These are phyloP conservation scores for Torulaspora maleeae DNA, from an alignment of 805 yeast species.

Conservation along the genomic window DNA sequence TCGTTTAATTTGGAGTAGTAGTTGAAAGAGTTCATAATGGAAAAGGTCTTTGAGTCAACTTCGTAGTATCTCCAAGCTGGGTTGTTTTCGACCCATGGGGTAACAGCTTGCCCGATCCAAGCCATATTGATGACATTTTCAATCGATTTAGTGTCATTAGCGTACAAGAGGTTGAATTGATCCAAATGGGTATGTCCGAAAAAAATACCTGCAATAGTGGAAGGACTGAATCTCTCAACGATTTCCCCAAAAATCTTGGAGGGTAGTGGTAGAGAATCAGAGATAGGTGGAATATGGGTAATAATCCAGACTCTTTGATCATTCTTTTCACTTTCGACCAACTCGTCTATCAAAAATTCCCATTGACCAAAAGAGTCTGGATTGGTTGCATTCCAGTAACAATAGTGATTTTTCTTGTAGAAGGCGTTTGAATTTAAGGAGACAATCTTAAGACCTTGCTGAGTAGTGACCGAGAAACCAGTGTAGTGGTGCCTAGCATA, in stretches of 20 bases:
- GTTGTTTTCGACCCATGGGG: conserved; percentile 55
- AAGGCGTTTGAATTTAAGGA: conserved; percentile 64
- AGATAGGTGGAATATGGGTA: conserved; percentile 59
- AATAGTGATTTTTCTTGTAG: conserved; percentile 59
- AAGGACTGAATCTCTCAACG: conserved; percentile 62
- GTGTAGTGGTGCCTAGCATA: conserved; percentile 49
- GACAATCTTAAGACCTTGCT: conserved; percentile 54
- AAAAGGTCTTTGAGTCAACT: conserved; percentile 57
- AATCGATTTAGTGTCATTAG: conserved; percentile 39
- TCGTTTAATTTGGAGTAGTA: conserved; percentile 57
- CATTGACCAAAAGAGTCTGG: conserved; percentile 62
- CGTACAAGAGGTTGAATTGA: conserved; percentile 58
- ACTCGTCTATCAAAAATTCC: conserved; percentile 56
- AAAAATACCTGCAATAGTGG: conserved; percentile 62
- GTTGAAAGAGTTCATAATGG: conserved; percentile 55
- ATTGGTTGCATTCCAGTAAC: conserved; percentile 46
- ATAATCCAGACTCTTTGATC: conserved; percentile 70
- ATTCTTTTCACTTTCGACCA: conserved; percentile 51
- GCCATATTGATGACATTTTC: conserved; percentile 51
- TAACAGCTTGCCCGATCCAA: conserved; percentile 62
- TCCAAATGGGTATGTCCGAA: conserved; percentile 71
- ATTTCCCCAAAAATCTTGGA: conserved; percentile 52
- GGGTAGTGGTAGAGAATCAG: conserved; percentile 61
- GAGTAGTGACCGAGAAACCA: conserved; percentile 55
- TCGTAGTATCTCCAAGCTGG: conserved; percentile 73